phyloP scores from a whole-genome alignment of 2,329 filamentous ascomycete genomes.

The Colletotrichum kahawae region DNA sequence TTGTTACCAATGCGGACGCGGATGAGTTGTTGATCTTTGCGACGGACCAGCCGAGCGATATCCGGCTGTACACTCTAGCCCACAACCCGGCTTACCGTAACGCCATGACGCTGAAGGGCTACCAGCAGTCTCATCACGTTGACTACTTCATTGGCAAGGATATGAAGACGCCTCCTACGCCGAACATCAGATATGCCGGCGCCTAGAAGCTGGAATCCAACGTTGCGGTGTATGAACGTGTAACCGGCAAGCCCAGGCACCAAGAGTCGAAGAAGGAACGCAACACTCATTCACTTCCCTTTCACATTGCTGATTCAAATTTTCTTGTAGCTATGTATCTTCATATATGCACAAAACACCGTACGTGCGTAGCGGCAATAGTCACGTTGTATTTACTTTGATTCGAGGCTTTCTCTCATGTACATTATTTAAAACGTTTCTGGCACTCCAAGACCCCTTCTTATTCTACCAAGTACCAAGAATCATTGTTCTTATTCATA shows the following conservation, averaged over 20 bases:
- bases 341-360: background rate
- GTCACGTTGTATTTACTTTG: background rate
- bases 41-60: slow-evolving; percentile 22
- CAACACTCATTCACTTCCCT: background rate
- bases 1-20: slow-evolving; percentile 19
- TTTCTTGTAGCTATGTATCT: background rate
- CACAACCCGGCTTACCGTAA: slow-evolving; percentile 31
- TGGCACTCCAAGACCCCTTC: background rate
- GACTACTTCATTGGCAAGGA: slow-evolving; percentile 26
- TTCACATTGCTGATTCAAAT: background rate
- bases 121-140: slow-evolving; percentile 26
- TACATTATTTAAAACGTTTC: background rate
- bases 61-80: slow-evolving; percentile 26
- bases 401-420: background rate
- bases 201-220: rapidly evolving
- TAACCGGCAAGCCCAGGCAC: background rate
- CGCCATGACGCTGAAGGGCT: slow-evolving; percentile 28
- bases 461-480: background rate
- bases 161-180: slow-evolving; percentile 22
- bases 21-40: slow-evolving; percentile 27
- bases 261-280: background rate
- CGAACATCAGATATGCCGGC: slow-evolving; percentile 10
- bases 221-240: background rate
- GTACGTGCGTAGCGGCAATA: background rate
- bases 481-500: no score